These are phyloP conservation scores for Teratosphaeria zuluensis DNA, from an alignment of 2,329 filamentous ascomycete genomes.

Conservation along the genomic window DNA sequence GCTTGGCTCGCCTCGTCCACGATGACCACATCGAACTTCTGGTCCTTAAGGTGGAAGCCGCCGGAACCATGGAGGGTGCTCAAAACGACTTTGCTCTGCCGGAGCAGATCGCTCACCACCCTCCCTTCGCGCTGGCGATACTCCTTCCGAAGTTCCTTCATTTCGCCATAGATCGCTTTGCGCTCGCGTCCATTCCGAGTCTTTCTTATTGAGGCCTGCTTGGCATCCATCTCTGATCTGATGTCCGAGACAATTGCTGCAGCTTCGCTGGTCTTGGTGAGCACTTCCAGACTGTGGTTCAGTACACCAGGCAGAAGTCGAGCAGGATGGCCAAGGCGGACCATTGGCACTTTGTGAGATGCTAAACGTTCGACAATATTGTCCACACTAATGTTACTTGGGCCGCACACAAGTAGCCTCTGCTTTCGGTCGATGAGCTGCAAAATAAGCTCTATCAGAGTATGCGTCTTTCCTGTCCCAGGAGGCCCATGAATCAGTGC, in stretches of 20 bases:
- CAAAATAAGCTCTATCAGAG: constrained; percentile 87
- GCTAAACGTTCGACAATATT: constrained; percentile 92
- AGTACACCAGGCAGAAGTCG: constrained; percentile 80
- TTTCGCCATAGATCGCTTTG: constrained; percentile 70
- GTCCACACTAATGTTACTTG: constrained; percentile 94
- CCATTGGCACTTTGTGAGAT: constrained; percentile 72
- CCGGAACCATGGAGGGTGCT: constrained; percentile 89
- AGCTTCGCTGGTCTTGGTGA: constrained; percentile 84
- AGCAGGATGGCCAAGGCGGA: constrained; percentile 87
- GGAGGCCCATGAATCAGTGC: constrained; percentile 91
- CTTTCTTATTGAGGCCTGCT: constrained; percentile 81
- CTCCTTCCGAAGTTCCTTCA: constrained; percentile 79
- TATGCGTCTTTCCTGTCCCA: constrained; percentile 95
- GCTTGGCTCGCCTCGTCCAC: constrained; percentile 96
- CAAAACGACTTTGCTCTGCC: constrained; percentile 74
- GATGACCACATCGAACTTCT: constrained; percentile 85
- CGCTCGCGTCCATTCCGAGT: constrained; percentile 72
- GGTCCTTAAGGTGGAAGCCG: constrained; percentile 66
- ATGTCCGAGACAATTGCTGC: constrained; percentile 85
- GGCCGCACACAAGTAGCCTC: constrained; percentile 84
- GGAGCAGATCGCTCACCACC: constrained; percentile 68
- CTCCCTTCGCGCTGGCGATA: constrained; percentile 74
- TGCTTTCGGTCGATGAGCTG: constrained; percentile 67
- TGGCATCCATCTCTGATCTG: constrained; percentile 82
- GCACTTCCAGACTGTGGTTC: constrained; percentile 79